Percentiles rank a stretch among this genome's conserved stretches.
phyloP scores from a whole-genome alignment of 257 asterid genomes.

The Anisodus tanguticus region DNA sequence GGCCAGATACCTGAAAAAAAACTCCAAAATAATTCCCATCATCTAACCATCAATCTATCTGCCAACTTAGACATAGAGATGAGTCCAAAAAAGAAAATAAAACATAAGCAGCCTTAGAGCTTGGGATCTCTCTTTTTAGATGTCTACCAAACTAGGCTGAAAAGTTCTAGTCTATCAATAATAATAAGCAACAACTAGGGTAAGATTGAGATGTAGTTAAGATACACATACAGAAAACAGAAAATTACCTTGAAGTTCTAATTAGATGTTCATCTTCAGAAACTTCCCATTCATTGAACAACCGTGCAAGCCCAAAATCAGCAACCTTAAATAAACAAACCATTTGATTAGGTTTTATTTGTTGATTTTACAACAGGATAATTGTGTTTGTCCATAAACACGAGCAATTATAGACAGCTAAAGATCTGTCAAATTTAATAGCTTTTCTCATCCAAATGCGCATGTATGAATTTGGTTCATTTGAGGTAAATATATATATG shows the following conservation, averaged over 20 bases:
- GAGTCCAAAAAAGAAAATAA: not conserved
- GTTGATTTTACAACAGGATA: not conserved
- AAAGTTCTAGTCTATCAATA: not conserved
- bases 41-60: constrained; percentile 12
- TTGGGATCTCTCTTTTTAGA: not conserved
- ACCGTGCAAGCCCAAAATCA: constrained; percentile 85
- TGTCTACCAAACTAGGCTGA: not conserved
- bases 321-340: constrained; percentile 59
- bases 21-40: constrained; percentile 17
- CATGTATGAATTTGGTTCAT: not conserved
- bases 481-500: not conserved
- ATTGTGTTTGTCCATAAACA: not conserved
- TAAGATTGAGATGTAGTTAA: not conserved
- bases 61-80: constrained; percentile 7
- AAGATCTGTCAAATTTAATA: not conserved
- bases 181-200: not conserved
- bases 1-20: constrained; percentile 65
- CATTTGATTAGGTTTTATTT: constrained; percentile 21
- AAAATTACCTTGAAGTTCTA: constrained; percentile 66
- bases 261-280: constrained; percentile 52
- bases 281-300: constrained; percentile 71
- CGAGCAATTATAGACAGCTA: not conserved
- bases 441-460: not conserved
- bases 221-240: not conserved
- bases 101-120: not conserved